Evolutionary conservation across 768 basidiomycete species (phyloP), one percentile per base, ranked within the genome.

Genomic region (Mycena leptocephala): DNA sequence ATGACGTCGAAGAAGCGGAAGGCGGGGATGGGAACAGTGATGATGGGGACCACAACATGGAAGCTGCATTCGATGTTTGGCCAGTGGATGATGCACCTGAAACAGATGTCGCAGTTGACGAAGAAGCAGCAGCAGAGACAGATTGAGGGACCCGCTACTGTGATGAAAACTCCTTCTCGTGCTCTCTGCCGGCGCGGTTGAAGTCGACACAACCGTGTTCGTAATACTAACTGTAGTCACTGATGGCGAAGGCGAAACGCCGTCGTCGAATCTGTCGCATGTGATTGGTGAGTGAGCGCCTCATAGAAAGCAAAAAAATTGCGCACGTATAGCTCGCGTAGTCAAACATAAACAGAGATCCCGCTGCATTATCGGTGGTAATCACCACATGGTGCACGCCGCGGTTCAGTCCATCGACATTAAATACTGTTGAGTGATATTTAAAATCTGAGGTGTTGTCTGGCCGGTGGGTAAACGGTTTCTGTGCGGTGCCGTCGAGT

Each of bases 321-420:
- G 11, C 65, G 33, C 28, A 75, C 74, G 59, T 75, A 43, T 75
- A 75, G 5, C 8, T 48, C 10, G 74, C 74, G 33, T 53, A 75
- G 59, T 75, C 74, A 24, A 75, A 75, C 28, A 75, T 4, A 28
- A 75, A 39, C n/a, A 68, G 37, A 9, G 74, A 63, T 1, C 74
- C 74, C 5, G 33, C n/a, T 11, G 67, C 6, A 41, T 63, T 75
- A 35, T 75, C 28, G 20, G 74, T 75, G 33, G 20, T 24, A 30
- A 75, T 67, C 10, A 75, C 74, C 7, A 70, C 59, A 8, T 33
- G 18, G 61, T 75, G 74, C 1, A 5, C 13, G 37, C 33, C 58
- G 2, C 51, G 55, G 13, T 48, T n/a, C n/a, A 75, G 61, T 13
- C 67, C 74, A 10, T 30, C 9, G 3, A 41, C 48, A 20, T 11